Evolutionary conservation across 352 stramenopile genomes (phyloP), one percentile per base, ranked within the genome.

Genomic region (Phytophthora rubi): DNA sequence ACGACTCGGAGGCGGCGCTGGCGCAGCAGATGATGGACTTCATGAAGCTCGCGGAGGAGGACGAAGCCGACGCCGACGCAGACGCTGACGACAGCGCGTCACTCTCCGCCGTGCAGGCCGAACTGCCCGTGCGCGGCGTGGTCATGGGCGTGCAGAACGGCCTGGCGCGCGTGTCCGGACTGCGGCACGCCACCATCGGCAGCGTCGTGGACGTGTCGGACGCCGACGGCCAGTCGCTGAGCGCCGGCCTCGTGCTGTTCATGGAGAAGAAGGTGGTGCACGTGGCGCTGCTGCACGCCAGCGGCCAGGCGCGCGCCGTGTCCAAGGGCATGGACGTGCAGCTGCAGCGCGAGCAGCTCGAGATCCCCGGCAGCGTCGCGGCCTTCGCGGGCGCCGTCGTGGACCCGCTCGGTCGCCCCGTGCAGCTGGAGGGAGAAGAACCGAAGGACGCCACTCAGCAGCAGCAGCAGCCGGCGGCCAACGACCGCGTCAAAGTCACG

Each of bases 1-100:
- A 92, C 28, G 72, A 76, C 49, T 87, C 73, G 26, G 85, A 92
- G 53, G 67, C 81, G 26, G 75, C 81, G 52, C 66, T 92, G 37
- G 81, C 80, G 61, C 85, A 92, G 77, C 85, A 92, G 54, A 83
- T 92, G 74, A 52, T 91, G 48, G 85, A 92, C 62, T 89, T 85
- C 60, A 85, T 90, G 73, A 66, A 76, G 61, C 65, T 85, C 6
- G 77, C 73, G 8, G 79, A 82, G 53, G 69, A 77, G 0, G 62
- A 80, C 2, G 58, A 73, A 37, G 9, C 30, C 12, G 32, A n/a
- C 4, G 21, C 5, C 0, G 47, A 75, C 5, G 21, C 5, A 0
- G 47, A 75, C 5, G 37, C 59, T 9, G 42, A 28, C 6, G 23
- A 4, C 0, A 35, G 74, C 5, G 37, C 59, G 9, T 3, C n/a